Evolutionary conservation across 495 filamentous ascomycete genomes (phyloP).

Genomic region (Talaromyces adpressus): DNA sequence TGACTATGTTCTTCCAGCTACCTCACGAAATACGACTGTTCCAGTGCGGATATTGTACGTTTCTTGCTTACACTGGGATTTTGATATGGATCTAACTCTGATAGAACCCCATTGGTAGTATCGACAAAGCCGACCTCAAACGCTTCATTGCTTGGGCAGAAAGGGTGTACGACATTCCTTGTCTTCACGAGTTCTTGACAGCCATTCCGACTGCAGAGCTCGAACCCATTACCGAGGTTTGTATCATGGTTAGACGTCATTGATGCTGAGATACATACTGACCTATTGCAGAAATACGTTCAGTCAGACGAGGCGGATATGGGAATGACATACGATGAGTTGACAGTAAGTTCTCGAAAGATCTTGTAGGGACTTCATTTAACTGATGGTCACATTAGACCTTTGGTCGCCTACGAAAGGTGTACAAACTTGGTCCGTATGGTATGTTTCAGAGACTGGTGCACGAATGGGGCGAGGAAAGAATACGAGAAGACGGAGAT

Average conservation of each 20-base stretch:
- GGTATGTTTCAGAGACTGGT: conserved; percentile 63
- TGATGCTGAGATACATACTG: neutral
- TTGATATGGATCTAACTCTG: conserved; percentile 8
- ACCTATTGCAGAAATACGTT: conserved; percentile 17
- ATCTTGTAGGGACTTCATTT: conserved; percentile 13
- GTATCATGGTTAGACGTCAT: conserved; percentile 37
- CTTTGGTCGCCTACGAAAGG: conserved; percentile 64
- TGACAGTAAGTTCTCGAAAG: conserved; percentile 11
- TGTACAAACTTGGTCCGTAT: conserved; percentile 65
- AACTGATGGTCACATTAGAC: conserved; percentile 25
- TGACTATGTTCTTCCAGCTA: conserved; percentile 41
- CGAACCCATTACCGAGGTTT: conserved; percentile 65
- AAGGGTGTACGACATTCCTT: conserved; percentile 58
- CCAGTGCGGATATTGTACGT: conserved; percentile 43
- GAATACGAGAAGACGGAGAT: conserved; percentile 15
- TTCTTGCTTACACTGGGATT: neutral
- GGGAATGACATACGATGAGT: conserved; percentile 52
- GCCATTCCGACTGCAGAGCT: conserved; percentile 80
- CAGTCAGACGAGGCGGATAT: conserved; percentile 67
- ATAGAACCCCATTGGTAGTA: conserved; percentile 64
- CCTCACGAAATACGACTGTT: conserved; percentile 64
- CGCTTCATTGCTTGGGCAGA: conserved; percentile 65
- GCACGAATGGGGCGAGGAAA: conserved; percentile 57
- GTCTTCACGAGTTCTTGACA: conserved; percentile 64
- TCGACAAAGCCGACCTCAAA: conserved; percentile 70